These are phyloP conservation scores for Fusarium transvaalense DNA, from an alignment of 2,329 filamentous ascomycete genomes.

Conservation along the genomic window DNA sequence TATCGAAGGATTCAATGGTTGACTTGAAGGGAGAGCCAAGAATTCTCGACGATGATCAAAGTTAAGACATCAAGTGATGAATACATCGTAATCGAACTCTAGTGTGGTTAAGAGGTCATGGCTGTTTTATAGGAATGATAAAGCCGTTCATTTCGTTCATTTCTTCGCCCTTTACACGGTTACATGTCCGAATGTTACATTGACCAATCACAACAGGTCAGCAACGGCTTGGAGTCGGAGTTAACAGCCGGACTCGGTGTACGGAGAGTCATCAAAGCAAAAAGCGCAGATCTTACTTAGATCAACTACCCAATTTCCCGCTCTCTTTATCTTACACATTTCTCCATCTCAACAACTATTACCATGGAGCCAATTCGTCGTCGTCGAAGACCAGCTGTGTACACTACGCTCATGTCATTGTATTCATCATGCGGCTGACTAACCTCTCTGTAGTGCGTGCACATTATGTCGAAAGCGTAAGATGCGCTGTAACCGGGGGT, in stretches of 20 bases:
- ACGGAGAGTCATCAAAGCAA: slow-evolving; percentile 12
- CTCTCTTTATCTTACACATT: not conserved
- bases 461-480: slow-evolving; percentile 59
- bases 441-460: slow-evolving; percentile 52
- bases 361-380: slow-evolving; percentile 43
- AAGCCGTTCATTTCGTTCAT: no score
- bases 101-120: no score
- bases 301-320: slow-evolving; percentile 4
- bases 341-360: not conserved
- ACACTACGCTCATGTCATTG: not conserved
- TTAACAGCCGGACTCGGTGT: slow-evolving; percentile 7
- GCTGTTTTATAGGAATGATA: no score
- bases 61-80: no score
- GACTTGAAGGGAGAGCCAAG: no score
- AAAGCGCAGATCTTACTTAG: slow-evolving; percentile 12
- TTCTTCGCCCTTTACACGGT: no score
- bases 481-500: slow-evolving; percentile 57
- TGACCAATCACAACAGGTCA: not conserved
- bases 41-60: no score
- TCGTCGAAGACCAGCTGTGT: slow-evolving; percentile 50
- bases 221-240: not conserved
- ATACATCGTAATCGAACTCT: no score
- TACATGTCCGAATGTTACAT: accelerated
- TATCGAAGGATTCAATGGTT: no score
- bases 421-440: accelerated